phyloP scores from a whole-genome alignment of 1,284 basidiomycete genomes.

The Ceratobasidium sp. region DNA sequence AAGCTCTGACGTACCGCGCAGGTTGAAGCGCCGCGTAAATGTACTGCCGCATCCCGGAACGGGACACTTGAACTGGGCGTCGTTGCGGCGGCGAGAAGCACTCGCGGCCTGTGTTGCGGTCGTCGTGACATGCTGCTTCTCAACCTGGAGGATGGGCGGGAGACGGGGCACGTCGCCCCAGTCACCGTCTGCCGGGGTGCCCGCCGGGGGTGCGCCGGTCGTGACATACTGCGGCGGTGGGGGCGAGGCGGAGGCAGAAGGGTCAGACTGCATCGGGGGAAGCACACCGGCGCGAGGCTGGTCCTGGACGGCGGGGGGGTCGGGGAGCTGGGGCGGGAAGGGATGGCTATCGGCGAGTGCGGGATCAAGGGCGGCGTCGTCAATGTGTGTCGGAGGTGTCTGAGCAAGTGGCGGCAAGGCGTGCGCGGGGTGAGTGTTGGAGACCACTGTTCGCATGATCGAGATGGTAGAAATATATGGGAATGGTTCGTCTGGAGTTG shows the following conservation, averaged over 20 bases:
- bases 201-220: conserved; percentile 8
- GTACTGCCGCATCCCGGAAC: conserved; percentile 95
- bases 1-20: conserved; percentile 64
- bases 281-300: conserved; percentile 44
- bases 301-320: conserved; percentile 9
- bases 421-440: conserved; percentile 14
- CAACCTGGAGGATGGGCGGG: conserved; percentile 82
- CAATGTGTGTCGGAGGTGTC: conserved; percentile 1
- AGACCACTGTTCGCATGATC: conserved; percentile 27
- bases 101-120: conserved; percentile 93
- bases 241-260: conserved; percentile 61
- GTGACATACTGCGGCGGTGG: conserved; percentile 46
- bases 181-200: conserved; percentile 47
- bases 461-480: conserved; percentile 12
- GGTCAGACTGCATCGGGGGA: conserved; percentile 28
- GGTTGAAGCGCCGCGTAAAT: conserved; percentile 86
- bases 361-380: conserved; percentile 29
- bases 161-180: conserved; percentile 63
- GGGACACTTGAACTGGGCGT: conserved; percentile 90
- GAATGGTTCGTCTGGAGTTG: background rate
- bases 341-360: conserved; percentile 28
- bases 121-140: conserved; percentile 92
- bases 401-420: background rate
- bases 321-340: conserved; percentile 10
- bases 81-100: conserved; percentile 85